A percentile compares a stretch with the other conserved stretches of the same genome.
phyloP scores from a whole-genome alignment of 768 basidiomycete species.

The Auricularia sp. region DNA sequence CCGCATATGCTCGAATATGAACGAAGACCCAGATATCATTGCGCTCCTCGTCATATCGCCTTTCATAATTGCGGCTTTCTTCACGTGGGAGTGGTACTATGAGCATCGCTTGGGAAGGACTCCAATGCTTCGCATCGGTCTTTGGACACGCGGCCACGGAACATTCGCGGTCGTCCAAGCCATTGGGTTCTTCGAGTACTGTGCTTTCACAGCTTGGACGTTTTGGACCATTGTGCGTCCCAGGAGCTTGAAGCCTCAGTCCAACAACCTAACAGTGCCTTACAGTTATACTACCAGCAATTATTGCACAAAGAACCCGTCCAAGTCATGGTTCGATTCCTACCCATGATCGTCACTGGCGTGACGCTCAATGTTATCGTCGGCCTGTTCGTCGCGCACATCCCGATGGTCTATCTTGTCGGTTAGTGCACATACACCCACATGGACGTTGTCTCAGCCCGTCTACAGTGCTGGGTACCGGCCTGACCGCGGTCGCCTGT shows the following conservation, averaged over 20 bases:
- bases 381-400: conserved; percentile 43
- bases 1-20: not conserved
- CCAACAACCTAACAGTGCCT: not conserved
- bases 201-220: not conserved
- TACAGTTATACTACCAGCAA: conserved; percentile 45
- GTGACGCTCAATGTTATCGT: conserved; percentile 54
- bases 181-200: conserved; percentile 54
- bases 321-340: conserved; percentile 49
- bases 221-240: not conserved
- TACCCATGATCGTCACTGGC: conserved; percentile 68
- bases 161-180: conserved; percentile 49
- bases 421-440: too few species aligned
- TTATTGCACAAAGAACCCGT: conserved; percentile 31
- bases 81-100: conserved; percentile 25
- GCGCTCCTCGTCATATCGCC: conserved; percentile 23
- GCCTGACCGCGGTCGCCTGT: conserved; percentile 45
- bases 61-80: conserved; percentile 20
- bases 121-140: conserved; percentile 51
- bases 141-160: conserved; percentile 57
- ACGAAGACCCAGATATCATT: conserved; percentile 22
- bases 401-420: conserved; percentile 27
- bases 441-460: not conserved
- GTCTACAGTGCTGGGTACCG: conserved; percentile 38
- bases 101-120: conserved; percentile 22
- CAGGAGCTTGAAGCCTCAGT: too few species aligned